Percentiles rank a stretch among this genome's conserved stretches.
phyloP scores from a whole-genome alignment of 1,284 basidiomycete genomes.

The Puccinia hordei region DNA sequence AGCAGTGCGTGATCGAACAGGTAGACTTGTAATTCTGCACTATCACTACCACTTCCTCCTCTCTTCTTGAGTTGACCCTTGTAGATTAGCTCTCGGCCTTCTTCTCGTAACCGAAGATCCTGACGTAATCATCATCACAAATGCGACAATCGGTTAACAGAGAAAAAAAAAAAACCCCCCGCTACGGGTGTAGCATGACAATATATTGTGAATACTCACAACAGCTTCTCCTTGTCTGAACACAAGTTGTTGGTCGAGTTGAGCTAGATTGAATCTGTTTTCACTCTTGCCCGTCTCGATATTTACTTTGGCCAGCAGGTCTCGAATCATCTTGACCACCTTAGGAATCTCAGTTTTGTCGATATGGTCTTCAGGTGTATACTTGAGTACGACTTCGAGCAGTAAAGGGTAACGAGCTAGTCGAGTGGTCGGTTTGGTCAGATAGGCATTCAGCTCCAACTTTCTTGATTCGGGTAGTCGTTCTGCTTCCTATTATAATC shows the following conservation, averaged over 20 bases:
- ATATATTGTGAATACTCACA: too few relatives aligned
- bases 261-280: conserved; percentile 87
- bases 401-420: conserved; percentile 92
- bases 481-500: conserved; percentile 76
- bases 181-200: too few relatives aligned
- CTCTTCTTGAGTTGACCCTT: conserved; percentile 92
- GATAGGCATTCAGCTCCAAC: conserved; percentile 94
- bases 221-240: conserved; percentile 75
- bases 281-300: conserved; percentile 87
- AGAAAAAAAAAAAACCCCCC: background rate
- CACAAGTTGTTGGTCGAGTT: conserved; percentile 82
- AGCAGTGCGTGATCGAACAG: conserved; percentile 95
- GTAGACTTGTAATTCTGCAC: conserved; percentile 87
- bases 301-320: conserved; percentile 86
- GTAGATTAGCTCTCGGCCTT: conserved; percentile 86
- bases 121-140: too few relatives aligned
- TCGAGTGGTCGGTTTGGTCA: conserved; percentile 97
- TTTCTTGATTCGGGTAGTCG: conserved; percentile 92
- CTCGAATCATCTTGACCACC: conserved; percentile 76
- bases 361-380: conserved; percentile 85
- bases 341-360: conserved; percentile 80
- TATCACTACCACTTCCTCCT: conserved; percentile 74
- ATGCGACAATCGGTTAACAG: background rate
- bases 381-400: conserved; percentile 87
- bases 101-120: conserved; percentile 83